Base-by-base conservation (phyloP, 2,329 filamentous ascomycete genomes). In the Apiospora arundinis region DNA sequence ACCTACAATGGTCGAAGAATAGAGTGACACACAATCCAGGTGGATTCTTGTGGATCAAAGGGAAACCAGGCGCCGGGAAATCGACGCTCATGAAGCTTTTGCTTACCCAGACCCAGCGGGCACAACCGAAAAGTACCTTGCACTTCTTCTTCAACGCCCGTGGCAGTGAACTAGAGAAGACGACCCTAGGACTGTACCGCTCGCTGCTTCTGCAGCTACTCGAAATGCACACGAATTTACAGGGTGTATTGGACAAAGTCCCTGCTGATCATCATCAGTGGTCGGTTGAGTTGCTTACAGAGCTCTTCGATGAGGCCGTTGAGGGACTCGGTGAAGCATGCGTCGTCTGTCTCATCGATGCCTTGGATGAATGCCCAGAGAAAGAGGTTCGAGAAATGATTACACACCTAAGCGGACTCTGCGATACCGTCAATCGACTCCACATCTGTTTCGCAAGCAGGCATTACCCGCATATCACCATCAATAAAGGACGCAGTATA, bases 131-230 rank as follows among this genome's bases (percentile, higher is more conserved):
- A 45, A 45, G 11, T 12, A 45, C 14, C 14, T 45, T 45, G 42
- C 42, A 45, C 0, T 87, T 86, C 76, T 88, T 87, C 76, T 88
- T 87, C 79, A 84, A 87, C 70, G 85, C 85, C 0, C 76, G 83
- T 69, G 85, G 84, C 0, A 77, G 78, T 11, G 45, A 77, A 4
- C 74, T 86, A 11, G 85, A 89, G 63, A 87, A 80, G 70, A 83
- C 86, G 0, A 79, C 81, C 0, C 23, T 78, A 0, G 88, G 88
- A 0, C 82, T 90, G 77, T 89, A 88, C 73, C 81, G 86, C 2
- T 86, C 86, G 0, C 69, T 90, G 0, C 70, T 90, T 0, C 72
- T 79, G 1, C 86, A 90, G 49, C 76, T 90, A 0, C 76, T 90
- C 0, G 25, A 79, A 0, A 73, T 76, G 0, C 70, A 77, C 0